Conservation (phyloP, 2,329 filamentous ascomycete genomes). For the Talaromyces sp. region DNA sequence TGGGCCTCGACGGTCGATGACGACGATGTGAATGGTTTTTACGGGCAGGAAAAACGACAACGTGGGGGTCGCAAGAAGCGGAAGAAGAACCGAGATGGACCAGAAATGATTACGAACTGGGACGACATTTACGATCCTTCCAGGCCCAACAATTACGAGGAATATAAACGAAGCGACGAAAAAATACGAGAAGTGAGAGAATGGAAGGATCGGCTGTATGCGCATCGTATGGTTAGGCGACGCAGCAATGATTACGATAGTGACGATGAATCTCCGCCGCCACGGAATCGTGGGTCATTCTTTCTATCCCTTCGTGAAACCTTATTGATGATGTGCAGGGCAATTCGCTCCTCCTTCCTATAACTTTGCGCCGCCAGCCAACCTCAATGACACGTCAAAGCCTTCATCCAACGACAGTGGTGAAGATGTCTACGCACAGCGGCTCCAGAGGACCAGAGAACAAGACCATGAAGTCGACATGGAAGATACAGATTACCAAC, state of each 20-base stretch:
- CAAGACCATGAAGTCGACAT: slow-evolving; percentile 12
- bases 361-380: slow-evolving; percentile 52
- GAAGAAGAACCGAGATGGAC: slow-evolving; percentile 66
- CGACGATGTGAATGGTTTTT: slow-evolving; percentile 67
- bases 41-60: slow-evolving; percentile 64
- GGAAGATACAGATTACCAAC: slow-evolving; percentile 18
- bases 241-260: slow-evolving; percentile 47
- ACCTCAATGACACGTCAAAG: slow-evolving; percentile 38
- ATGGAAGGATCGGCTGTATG: slow-evolving; percentile 80
- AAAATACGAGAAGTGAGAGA: slow-evolving; percentile 74
- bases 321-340: slow-evolving; percentile 29
- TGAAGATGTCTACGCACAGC: slow-evolving; percentile 12
- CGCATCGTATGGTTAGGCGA: slow-evolving; percentile 57
- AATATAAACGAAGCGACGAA: slow-evolving; percentile 81
- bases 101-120: slow-evolving; percentile 66
- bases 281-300: slow-evolving; percentile 46
- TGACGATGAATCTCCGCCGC: slow-evolving; percentile 46
- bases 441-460: background rate
- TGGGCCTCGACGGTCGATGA: slow-evolving; percentile 81
- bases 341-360: slow-evolving; percentile 50
- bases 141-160: slow-evolving; percentile 76
- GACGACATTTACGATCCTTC: slow-evolving; percentile 86
- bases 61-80: slow-evolving; percentile 75
- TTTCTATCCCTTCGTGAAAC: slow-evolving; percentile 17
- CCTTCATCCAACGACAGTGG: slow-evolving; percentile 17